phyloP scores from a whole-genome alignment of 768 basidiomycete genomes.

The Mycena vulgaris region DNA sequence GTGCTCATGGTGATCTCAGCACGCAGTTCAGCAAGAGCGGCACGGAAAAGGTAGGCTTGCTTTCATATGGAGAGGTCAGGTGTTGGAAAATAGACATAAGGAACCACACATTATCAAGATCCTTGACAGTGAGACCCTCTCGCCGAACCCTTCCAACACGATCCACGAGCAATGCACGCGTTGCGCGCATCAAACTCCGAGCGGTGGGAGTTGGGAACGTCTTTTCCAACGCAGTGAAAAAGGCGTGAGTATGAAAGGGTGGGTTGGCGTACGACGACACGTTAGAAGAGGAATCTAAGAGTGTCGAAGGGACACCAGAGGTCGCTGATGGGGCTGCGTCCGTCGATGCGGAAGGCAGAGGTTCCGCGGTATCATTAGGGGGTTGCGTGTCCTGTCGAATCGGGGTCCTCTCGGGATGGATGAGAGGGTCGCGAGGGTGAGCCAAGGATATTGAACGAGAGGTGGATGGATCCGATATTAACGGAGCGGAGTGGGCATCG shows the following conservation, averaged over 20 bases:
- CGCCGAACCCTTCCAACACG: slow-evolving; percentile 78
- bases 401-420: slow-evolving; percentile 17
- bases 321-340: slow-evolving; percentile 4
- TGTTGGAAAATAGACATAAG: slow-evolving; percentile 5
- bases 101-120: slow-evolving; percentile 82
- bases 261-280: slow-evolving; percentile 69
- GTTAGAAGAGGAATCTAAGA: slow-evolving; percentile 21
- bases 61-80: slow-evolving; percentile 48
- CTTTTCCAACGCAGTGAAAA: slow-evolving; percentile 79
- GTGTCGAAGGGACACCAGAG: slow-evolving; percentile 36
- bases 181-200: slow-evolving; percentile 87
- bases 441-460: slow-evolving; percentile 35
- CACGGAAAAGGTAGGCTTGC: slow-evolving; percentile 97
- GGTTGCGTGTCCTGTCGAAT: slow-evolving; percentile 1
- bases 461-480: slow-evolving; percentile 32
- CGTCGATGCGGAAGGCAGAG: not conserved
- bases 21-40: slow-evolving; percentile 91
- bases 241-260: slow-evolving; percentile 88
- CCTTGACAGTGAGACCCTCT: slow-evolving; percentile 82
- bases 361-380: not conserved
- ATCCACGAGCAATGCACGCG: slow-evolving; percentile 84
- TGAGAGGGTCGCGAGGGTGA: slow-evolving; percentile 29
- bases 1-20: slow-evolving; percentile 88
- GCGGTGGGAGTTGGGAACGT: slow-evolving; percentile 84
- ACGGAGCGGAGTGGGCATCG: slow-evolving; percentile 21